Evolutionary conservation across 352 stramenopile genomes (phyloP), one percentile per base, ranked within the genome.

Genomic region (Globisporangium echinulatum): DNA sequence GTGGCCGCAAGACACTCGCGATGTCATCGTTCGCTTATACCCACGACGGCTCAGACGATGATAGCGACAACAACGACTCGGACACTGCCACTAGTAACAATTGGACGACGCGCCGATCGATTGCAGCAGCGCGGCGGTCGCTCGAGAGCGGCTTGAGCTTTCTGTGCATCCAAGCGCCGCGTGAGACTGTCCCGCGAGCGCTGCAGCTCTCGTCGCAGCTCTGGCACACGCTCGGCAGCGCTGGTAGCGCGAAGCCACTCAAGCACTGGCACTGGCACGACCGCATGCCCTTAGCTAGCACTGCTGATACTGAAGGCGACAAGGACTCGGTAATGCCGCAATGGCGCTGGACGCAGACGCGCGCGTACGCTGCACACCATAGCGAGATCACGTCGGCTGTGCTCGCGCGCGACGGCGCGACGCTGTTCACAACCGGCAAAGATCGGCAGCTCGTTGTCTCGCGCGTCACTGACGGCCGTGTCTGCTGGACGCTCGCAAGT

Each of bases 351-450:
- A 79, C 72, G 13, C 63, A 86, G 54, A 68, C 68, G 14, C 68
- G 63, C 0, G 62, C 71, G 0, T 62, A 69, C 44, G 56, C 70
- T 8, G 42, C 88, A n/a, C 81, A 92, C 54, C 66, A 68, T 7
- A 67, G 79, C 38, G 82, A 89, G 55, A 70, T 92, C 58, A 90
- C 83, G 11, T 86, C 71, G 17, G 68, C 67, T 0, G 72, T 89
- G 33, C 62, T 94, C 7, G 81, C 82, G 5, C 75, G 75, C 38
- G 70, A 89, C 37, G 66, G 67, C 17, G 44, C 62, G 10, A 69
- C 63, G 44, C 49, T 92, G n/a, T 85, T 86, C 51, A 82, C 83
- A 6, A 85, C 82, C 5, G 86, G 75, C 51, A 87, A 90, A 40
- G 81, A 94, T 63, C 77, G 73, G 17, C 79, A 69, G 7, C 58